These are phyloP conservation scores for Medicago arabica DNA, from an alignment of 306 rosid species.

Conservation along the genomic window DNA sequence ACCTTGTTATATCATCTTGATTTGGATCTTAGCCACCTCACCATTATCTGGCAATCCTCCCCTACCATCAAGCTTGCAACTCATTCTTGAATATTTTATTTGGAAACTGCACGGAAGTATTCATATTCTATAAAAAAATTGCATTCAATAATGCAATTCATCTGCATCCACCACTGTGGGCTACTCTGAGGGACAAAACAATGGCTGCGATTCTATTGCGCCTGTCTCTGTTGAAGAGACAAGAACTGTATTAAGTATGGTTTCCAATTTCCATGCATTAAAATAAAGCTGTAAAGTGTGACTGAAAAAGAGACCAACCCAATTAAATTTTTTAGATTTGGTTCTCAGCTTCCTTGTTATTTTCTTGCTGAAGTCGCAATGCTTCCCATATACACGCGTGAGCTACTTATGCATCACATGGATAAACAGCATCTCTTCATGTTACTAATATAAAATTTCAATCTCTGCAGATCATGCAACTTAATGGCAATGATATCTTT, in stretches of 20 bases:
- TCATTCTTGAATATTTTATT: constrained; percentile 29
- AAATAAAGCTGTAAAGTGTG: no score
- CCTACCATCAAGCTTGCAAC: constrained; percentile 17
- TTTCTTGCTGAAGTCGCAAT: no score
- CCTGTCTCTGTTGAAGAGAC: constrained; percentile 33
- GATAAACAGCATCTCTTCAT: no score
- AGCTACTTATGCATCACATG: no score
- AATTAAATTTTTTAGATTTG: no score
- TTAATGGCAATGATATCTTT: no score
- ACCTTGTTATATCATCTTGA: constrained; percentile 29
- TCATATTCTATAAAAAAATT: background rate
- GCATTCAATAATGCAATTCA: constrained; percentile 5
- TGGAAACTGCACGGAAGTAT: constrained; percentile 1
- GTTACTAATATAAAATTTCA: no score
- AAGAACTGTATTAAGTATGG: constrained; percentile 8
- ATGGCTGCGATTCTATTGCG: background rate
- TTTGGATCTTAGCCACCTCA: constrained; percentile 19
- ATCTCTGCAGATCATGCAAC: no score
- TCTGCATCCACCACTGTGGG: background rate
- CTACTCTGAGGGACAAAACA: background rate
- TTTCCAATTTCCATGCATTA: no score
- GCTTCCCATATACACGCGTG: no score
- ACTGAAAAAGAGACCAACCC: no score
- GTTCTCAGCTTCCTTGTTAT: no score
- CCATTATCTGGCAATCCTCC: constrained; percentile 25